phyloP scores from a whole-genome alignment of 176 grass and related monocot genomes.

The Poa annua region DNA sequence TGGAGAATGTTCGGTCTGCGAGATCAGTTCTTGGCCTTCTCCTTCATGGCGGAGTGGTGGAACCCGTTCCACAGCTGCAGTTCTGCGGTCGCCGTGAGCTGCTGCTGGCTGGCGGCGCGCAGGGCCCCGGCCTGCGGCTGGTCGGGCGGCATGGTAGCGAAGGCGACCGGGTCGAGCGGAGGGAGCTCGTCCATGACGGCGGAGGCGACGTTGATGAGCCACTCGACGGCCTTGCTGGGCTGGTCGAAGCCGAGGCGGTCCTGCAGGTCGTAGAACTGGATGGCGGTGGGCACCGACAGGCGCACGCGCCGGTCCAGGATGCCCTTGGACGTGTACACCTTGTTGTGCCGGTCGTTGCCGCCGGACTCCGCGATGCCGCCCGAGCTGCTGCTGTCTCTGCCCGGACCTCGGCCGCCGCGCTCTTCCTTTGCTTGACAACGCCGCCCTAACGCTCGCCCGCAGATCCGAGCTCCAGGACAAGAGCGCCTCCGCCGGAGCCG shows the following conservation, averaged over 20 bases:
- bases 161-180: constrained; percentile 46
- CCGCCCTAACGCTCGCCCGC: too few relatives aligned
- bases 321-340: constrained; percentile 87
- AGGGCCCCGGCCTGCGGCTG: constrained; percentile 13
- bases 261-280: constrained; percentile 95
- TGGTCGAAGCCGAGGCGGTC: constrained; percentile 86
- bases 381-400: not conserved
- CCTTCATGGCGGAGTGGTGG: constrained; percentile 60
- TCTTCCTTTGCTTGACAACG: too few relatives aligned
- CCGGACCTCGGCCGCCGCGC: too few relatives aligned
- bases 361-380: constrained; percentile 59
- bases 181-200: constrained; percentile 74
- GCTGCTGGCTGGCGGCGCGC: constrained; percentile 40
- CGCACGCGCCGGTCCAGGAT: constrained; percentile 85
- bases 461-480: too few relatives aligned
- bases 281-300: constrained; percentile 76
- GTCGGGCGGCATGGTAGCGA: constrained; percentile 31
- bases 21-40: constrained; percentile 76
- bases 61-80: constrained; percentile 76
- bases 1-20: not conserved
- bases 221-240: constrained; percentile 90
- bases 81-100: constrained; percentile 45
- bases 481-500: too few relatives aligned
- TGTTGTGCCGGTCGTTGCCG: constrained; percentile 90
- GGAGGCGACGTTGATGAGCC: constrained; percentile 82